These are phyloP conservation scores for Phanerodontia chrysosporium DNA, from an alignment of 768 basidiomycete species.

Conservation along the genomic window DNA sequence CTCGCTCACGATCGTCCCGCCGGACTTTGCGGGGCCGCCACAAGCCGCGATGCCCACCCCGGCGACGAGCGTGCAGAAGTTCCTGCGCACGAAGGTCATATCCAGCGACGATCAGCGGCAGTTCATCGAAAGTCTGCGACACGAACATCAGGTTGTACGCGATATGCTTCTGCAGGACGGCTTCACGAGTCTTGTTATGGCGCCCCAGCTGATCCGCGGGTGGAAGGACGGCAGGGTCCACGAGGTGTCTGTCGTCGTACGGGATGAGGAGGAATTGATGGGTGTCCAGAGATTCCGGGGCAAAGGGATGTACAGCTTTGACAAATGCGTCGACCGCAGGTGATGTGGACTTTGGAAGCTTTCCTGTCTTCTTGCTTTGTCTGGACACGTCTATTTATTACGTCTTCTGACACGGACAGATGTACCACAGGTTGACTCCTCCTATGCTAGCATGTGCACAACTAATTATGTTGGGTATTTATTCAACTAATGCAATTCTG, in stretches of 20 bases:
- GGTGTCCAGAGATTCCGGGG: not conserved
- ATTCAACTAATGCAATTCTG: too few species aligned
- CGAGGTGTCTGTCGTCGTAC: not conserved
- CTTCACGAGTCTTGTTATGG: not conserved
- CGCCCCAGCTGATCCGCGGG: not conserved
- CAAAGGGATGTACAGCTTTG: not conserved
- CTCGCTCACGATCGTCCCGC: not conserved
- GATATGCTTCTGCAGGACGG: not conserved
- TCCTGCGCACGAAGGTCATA: not conserved
- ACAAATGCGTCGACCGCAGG: not conserved
- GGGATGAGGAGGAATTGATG: not conserved
- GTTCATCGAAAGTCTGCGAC: not conserved
- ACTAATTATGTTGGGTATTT: too few species aligned
- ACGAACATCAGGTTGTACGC: not conserved
- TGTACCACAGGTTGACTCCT: too few species aligned
- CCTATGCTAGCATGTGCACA: too few species aligned
- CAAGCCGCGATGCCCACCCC: not conserved
- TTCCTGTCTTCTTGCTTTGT: too few species aligned
- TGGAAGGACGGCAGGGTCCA: not conserved
- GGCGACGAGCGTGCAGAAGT: not conserved
- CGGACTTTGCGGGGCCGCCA: not conserved
- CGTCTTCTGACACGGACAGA: too few species aligned
- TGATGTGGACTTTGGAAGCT: not conserved
- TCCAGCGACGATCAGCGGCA: not conserved
- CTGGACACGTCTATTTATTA: too few species aligned